Conservation (phyloP, 2,329 filamentous ascomycete genomes). For the Triangularia setosa region DNA sequence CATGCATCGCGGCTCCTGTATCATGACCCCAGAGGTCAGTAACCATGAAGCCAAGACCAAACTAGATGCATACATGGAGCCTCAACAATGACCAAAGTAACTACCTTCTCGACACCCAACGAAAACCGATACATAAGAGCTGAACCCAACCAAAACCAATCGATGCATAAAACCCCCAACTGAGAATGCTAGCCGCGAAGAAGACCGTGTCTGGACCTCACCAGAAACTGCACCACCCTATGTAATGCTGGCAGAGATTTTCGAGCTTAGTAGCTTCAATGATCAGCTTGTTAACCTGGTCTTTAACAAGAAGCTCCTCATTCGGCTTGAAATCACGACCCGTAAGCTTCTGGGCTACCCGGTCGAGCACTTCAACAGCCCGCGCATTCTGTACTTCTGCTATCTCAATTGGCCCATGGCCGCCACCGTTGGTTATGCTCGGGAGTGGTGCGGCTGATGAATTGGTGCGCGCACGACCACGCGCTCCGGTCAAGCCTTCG, state of each 20-base stretch:
- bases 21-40: neutral
- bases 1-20: neutral
- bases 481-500: conserved; percentile 41
- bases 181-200: neutral
- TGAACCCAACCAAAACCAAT: neutral
- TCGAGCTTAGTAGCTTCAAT: conserved; percentile 94
- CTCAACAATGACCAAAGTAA: neutral
- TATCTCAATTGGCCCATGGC: conserved; percentile 43
- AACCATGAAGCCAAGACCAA: neutral
- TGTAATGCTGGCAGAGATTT: conserved; percentile 98
- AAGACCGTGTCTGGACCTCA: conserved; percentile 35
- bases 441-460: conserved; percentile 42
- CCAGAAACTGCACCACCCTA: conserved; percentile 99
- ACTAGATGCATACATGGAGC: neutral
- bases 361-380: conserved; percentile 83
- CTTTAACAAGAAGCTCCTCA: conserved; percentile 78
- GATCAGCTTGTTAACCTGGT: conserved; percentile 92
- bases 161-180: neutral
- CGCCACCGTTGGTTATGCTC: conserved; percentile 31
- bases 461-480: conserved; percentile 57
- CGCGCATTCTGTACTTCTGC: conserved; percentile 87
- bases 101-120: neutral
- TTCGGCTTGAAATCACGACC: conserved; percentile 85
- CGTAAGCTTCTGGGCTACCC: conserved; percentile 93
- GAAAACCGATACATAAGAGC: neutral